Evolutionary conservation across 345 rosid genomes (phyloP), one percentile per base, ranked within the genome.

Genomic region (Kernera saxatilis): DNA sequence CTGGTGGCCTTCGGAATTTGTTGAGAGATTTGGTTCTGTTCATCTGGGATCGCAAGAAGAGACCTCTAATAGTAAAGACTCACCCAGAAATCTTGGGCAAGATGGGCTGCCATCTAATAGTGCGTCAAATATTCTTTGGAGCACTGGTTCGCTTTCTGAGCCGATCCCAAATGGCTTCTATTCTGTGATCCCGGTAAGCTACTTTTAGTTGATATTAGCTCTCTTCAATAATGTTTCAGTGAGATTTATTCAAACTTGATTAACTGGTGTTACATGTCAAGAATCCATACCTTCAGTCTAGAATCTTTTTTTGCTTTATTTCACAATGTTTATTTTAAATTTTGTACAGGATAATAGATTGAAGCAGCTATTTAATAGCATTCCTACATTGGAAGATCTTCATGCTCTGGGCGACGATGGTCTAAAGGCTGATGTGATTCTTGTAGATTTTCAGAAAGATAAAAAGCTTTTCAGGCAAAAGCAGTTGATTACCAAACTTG

Each of bases 101-200:
- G 91, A 87, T 81, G 86, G 70, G 43, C 71, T 84, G 62, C 83
- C 88, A 61, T 79, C 86, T 37, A 87, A 67, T 74, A 89, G 85
- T 52, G 96, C 94, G 14, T 92, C 99, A 3, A 90, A 92, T 82
- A 81, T 81, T 71, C 95, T 92, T 26, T 95, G 97, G 98, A 92
- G 79, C 77, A 92, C 88, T 23, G 96, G 97, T 76, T 83, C 86
- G 70, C 92, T 92, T 58, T 84, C 88, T 56, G 91, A 87, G 27
- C 85, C 82, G 2, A 90, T 92, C 37, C 98, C 98, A 46, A 89
- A 89, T 81, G 97, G 98, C 62, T 94, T 94, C 81, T 91, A 91
- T 70, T 94, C 85, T 33, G 84, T 91, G 70, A 82, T 82, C 58
- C 95, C 88, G 58, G 95, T 87, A 77, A 87, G 85, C 22, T 69